Conservation (phyloP, 2,329 filamentous ascomycete genomes). For the Septoria linicola region DNA sequence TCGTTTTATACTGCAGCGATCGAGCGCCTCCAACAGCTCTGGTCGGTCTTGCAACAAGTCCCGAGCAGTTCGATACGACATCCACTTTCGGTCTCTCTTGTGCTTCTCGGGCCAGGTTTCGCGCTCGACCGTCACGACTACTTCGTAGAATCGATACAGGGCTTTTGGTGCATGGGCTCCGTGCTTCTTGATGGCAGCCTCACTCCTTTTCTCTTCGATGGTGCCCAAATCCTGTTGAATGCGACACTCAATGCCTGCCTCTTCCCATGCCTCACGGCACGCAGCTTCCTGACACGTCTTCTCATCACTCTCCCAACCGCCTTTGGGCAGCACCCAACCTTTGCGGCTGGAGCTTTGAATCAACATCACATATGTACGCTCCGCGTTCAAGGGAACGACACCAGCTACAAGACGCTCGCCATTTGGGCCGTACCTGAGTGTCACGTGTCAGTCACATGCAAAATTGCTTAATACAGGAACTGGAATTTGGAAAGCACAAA, state of each 20-base stretch:
- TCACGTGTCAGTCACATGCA: slow-evolving; percentile 23
- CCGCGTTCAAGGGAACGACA: slow-evolving; percentile 81
- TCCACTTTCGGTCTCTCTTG: slow-evolving; percentile 88
- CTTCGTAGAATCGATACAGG: slow-evolving; percentile 80
- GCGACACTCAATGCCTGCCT: slow-evolving; percentile 85
- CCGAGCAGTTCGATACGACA: slow-evolving; percentile 78
- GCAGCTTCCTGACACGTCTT: slow-evolving; percentile 79
- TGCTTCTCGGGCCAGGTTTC: slow-evolving; percentile 89
- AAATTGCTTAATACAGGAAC: neutral
- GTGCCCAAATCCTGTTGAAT: slow-evolving; percentile 82
- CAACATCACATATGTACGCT: slow-evolving; percentile 84
- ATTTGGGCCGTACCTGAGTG: slow-evolving; percentile 78
- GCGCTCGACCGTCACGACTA: slow-evolving; percentile 81
- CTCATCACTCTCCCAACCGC: slow-evolving; percentile 96
- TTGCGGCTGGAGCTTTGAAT: slow-evolving; percentile 90
- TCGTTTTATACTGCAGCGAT: slow-evolving; percentile 58
- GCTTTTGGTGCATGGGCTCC: slow-evolving; percentile 64
- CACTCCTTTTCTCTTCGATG: slow-evolving; percentile 74
- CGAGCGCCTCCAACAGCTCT: slow-evolving; percentile 83
- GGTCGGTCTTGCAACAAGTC: slow-evolving; percentile 74
- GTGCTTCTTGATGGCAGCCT: slow-evolving; percentile 37
- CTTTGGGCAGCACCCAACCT: slow-evolving; percentile 96
- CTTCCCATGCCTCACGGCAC: slow-evolving; percentile 93
- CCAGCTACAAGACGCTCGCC: slow-evolving; percentile 95
- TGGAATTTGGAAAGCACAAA: neutral